Percentiles rank a stretch among this genome's conserved stretches.
Conservation (phyloP, 768 basidiomycete genomes). For the Ramaria sp. region DNA sequence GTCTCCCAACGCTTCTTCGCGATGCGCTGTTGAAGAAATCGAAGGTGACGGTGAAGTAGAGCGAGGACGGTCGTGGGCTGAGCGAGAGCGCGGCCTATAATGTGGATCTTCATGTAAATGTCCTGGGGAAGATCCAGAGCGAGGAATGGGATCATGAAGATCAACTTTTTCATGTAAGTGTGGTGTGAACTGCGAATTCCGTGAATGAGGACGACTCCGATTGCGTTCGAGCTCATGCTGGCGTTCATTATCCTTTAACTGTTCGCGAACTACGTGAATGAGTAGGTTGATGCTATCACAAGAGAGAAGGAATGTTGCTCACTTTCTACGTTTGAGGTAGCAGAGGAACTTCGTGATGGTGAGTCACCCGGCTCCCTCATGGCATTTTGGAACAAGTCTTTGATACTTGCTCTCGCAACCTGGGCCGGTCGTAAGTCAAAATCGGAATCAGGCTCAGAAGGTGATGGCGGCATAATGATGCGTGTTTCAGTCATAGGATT, state of each 20-base stretch:
- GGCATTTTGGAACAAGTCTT: constrained; percentile 55
- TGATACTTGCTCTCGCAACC: constrained; percentile 46
- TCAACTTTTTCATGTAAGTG: constrained; percentile 17
- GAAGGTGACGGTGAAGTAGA: constrained; percentile 5
- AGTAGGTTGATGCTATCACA: not conserved
- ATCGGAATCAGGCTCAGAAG: constrained; percentile 46
- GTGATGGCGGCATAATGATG: constrained; percentile 19
- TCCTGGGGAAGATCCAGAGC: constrained; percentile 5
- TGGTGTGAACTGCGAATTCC: constrained; percentile 17
- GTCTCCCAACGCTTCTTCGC: constrained; percentile 30
- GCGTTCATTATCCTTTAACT: constrained; percentile 19
- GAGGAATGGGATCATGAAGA: constrained; percentile 4
- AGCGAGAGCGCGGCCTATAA: not conserved
- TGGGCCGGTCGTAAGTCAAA: constrained; percentile 43
- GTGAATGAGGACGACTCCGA: constrained; percentile 30
- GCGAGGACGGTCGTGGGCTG: not conserved
- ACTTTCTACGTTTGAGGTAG: constrained; percentile 19
- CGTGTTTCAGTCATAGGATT: constrained; percentile 13
- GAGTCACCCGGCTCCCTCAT: constrained; percentile 47
- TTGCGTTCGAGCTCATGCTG: constrained; percentile 34
- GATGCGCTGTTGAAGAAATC: constrained; percentile 24
- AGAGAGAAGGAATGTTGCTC: constrained; percentile 7
- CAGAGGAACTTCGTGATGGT: constrained; percentile 22
- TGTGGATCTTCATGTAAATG: not conserved
- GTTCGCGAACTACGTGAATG: constrained; percentile 16